Percentiles rank a stretch among this genome's conserved stretches.
Conservation (phyloP, 768 basidiomycete genomes). For the Pulveroboletus frians region DNA sequence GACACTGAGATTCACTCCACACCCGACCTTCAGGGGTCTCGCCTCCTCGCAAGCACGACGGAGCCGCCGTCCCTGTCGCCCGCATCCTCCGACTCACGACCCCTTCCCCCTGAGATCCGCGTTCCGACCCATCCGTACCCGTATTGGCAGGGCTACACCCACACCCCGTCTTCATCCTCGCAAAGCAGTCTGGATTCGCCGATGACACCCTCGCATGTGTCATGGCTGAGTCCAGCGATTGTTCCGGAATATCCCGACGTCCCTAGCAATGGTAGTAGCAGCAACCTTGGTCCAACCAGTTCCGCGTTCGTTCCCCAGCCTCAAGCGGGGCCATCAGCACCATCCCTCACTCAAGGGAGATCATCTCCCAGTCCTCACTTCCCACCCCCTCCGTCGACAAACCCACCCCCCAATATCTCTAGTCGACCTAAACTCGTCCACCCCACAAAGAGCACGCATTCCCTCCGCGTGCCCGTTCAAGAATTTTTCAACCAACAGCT, state of each 20-base stretch:
- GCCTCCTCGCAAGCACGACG: constrained; percentile 20
- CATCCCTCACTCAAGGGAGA: constrained; percentile 12
- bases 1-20: constrained; percentile 27
- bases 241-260: constrained; percentile 5
- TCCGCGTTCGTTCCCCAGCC: neutral
- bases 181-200: constrained; percentile 30
- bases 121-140: constrained; percentile 32
- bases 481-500: constrained; percentile 38
- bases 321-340: constrained; percentile 7
- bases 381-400: constrained; percentile 30
- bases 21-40: constrained; percentile 11
- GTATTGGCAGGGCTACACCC: constrained; percentile 31
- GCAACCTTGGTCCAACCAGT: constrained; percentile 1
- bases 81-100: constrained; percentile 13
- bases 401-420: constrained; percentile 24
- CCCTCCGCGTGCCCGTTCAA: constrained; percentile 36
- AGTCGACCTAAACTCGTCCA: constrained; percentile 32
- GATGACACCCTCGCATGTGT: constrained; percentile 36
- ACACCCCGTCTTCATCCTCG: constrained; percentile 28
- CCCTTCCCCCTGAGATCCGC: constrained; percentile 30
- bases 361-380: constrained; percentile 30
- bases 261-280: constrained; percentile 4
- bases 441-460: constrained; percentile 37
- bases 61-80: constrained; percentile 15
- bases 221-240: constrained; percentile 30